Evolutionary conservation across 1,284 basidiomycete genomes (phyloP).

Genomic region (Inonotus obliquus): DNA sequence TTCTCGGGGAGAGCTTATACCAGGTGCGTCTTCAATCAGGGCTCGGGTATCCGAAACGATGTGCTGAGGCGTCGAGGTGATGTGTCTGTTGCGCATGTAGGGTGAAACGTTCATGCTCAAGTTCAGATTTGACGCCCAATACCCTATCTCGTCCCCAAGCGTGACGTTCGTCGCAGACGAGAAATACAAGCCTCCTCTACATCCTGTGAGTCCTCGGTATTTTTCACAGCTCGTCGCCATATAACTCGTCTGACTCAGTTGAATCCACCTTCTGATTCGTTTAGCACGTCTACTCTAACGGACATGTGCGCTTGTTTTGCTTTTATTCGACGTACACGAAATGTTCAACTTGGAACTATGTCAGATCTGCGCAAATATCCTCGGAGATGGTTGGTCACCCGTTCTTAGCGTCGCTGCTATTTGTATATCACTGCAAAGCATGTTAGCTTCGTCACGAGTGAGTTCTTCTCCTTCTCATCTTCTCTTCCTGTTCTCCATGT

Average conservation of each 20-base stretch:
- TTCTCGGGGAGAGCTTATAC: constrained; percentile 75
- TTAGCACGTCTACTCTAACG: constrained; percentile 82
- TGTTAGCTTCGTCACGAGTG: constrained; percentile 85
- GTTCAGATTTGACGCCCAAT: constrained; percentile 71
- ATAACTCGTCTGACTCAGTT: constrained; percentile 19
- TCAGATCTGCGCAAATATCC: constrained; percentile 80
- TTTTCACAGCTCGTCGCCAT: not conserved
- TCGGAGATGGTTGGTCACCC: constrained; percentile 83
- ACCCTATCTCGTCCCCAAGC: constrained; percentile 79
- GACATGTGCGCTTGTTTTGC: constrained; percentile 44
- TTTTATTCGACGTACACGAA: constrained; percentile 2
- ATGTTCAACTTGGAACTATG: constrained; percentile 1
- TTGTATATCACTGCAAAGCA: constrained; percentile 80
- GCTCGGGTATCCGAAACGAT: not conserved
- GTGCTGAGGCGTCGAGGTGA: not conserved
- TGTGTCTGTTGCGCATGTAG: constrained; percentile 32
- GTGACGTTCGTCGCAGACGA: constrained; percentile 74
- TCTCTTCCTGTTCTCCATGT: not conserved
- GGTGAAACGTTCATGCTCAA: constrained; percentile 70
- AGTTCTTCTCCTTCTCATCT: constrained; percentile 16
- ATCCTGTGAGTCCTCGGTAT: constrained; percentile 55
- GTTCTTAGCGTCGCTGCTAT: constrained; percentile 74
- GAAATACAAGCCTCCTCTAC: constrained; percentile 57
- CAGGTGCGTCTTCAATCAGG: constrained; percentile 37
- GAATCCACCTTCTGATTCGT: constrained; percentile 5